Evolutionary conservation across 805 yeast species (phyloP), one percentile per base, ranked within the genome.

Genomic region (Debaryomyces prosopidis): DNA sequence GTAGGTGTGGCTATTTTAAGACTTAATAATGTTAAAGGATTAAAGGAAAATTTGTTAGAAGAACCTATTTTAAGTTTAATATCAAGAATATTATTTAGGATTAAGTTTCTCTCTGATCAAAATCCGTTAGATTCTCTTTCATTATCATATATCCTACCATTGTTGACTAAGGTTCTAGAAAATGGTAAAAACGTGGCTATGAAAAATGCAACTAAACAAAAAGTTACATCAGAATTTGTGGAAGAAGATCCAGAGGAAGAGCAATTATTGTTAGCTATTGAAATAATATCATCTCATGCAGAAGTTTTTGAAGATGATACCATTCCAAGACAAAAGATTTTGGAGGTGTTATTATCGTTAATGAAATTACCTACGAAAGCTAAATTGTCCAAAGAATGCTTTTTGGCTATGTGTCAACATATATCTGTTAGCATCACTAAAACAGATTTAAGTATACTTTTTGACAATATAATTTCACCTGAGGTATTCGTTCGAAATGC

Each of bases 241-340:
- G 92, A 89, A 44, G 96, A 88, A 61, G 89, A 84, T 53, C 83
- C 83, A n/a, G 90, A 87, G 59, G 97, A 91, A 63, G 97, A 90
- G 60, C 92, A 88, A 55, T 69, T 90, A 40, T 64, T 87, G 40
- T 69, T 92, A 46, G 86, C 92, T 0, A 65, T 91, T 54, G 95
- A 88, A 57, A 82, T 90, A 34, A 71, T 92, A 44, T 73, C 82
- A 34, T 76, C 77, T 2, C 91, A 87, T 56, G 77, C 84, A 17
- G 90, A 82, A 51, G 76, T 74, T 11, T 85, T 94, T 59, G 81
- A 77, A 52, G 84, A 85, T 57, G 73, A 75, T 0, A 63, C 79
- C 1, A 81, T 88, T 45, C 95, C 96, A 15, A 80, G 97, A 59
- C 67, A 73, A 4, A 76, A 79, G 4, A 79, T 89, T 31, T 66